Evolutionary conservation across 2,329 filamentous ascomycete genomes (phyloP), one percentile per base, ranked within the genome.

Genomic region (Fusarium concolor): DNA sequence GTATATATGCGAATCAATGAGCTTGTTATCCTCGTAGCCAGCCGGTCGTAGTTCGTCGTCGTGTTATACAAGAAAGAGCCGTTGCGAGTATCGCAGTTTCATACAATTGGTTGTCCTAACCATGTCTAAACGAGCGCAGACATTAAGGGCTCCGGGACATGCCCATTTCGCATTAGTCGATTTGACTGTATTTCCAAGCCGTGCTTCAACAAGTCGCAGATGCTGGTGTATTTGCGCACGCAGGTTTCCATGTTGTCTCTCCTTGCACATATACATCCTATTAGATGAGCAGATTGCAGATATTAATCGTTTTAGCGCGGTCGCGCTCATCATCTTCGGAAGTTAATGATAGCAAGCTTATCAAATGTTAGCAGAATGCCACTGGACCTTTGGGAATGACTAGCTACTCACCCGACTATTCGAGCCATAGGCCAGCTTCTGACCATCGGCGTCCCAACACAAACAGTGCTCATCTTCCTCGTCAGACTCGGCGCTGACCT

Each of bases 381-480:
- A 29, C 12, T 17, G 9, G 18, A 17, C 18, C 24, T 22, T 26
- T 15, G n/a, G 17, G 9, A 20, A n/a, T 8, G 10, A 22, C 10
- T n/a, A 18, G 55, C 14, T 18, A 84, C 87, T 76, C 82, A 90
- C 87, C 74, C 85, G 80, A 70, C 84, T 89, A 70, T 89, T 89
- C 8, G 86, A 84, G 17, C 87, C 88, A 74, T 89, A 90, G 0
- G 88, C 88, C 58, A 90, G 79, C 70, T 86, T 89, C 65, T 87
- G 84, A 7, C 88, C 88, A 50, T 84, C 84, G 6, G 84, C 80
- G 76, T 90, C 87, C 88, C 88, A 90, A 67, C 84, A 85, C 18
- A 90, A 74, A 56, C 86, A 89, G 70, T 89, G 86, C 62, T 86
- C 84, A 44, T 89, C 85, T 67, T 89, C 87, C 43, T 89, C 87